Base-by-base conservation (phyloP, 352 stramenopile genomes). In the Globisporangium spiculum region DNA sequence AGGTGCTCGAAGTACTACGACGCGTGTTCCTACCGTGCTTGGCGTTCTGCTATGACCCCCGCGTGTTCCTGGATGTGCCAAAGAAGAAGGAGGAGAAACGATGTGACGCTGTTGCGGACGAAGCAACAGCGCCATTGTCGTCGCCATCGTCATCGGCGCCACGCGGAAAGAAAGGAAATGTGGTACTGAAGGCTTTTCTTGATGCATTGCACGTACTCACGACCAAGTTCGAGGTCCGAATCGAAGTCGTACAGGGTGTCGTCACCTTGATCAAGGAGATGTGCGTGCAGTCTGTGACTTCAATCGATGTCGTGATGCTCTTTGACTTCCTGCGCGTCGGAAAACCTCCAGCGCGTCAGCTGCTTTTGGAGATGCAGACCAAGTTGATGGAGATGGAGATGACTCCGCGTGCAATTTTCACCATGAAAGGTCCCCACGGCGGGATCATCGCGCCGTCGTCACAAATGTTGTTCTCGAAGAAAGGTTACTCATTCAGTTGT, bases 321-420 rank as follows among this genome's bases (percentile, higher is more conserved):
- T 94, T 94, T 63, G 81, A 94, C 44, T 90, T 89, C 46, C 20
- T 94, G n/a, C 80, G 86, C 9, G 70, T 89, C 7, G 76, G 78
- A 2, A 72, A 75, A 9, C 50, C 78, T 1, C 83, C 83, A 4
- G 82, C 67, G 30, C 70, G 86, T 34, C 63, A 69, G 1, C 70
- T 80, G 72, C 60, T 92, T 10, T 56, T 94, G n/a, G 73, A 88
- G 63, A 89, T 91, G 73, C 80, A 85, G 59, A 81, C 71, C 20
- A 60, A 63, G 32, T 71, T 94, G 16, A 66, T 94, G 63, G 74
- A 81, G 36, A 71, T 79, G 50, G 81, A 89, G 61, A 77, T 77
- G 1, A 71, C 78, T 27, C 86, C 86, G 3, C 82, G 86, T 20
- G 86, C 84, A 26, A 79, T 93, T 50, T 96, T 96, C 38, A 77